phyloP scores from a whole-genome alignment of 305 asterid species.

The Solanum hybrid region DNA sequence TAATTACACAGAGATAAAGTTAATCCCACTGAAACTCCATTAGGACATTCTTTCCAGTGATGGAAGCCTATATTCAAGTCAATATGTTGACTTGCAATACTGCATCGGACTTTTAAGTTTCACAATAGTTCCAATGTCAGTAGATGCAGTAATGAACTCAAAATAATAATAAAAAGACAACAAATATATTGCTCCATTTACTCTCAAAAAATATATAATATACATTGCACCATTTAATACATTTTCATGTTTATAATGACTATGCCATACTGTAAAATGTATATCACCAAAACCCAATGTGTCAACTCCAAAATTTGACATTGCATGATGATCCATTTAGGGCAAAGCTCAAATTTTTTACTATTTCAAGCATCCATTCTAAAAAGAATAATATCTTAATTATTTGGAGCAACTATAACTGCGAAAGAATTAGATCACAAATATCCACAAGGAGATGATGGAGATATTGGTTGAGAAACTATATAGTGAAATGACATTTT shows the following conservation, averaged over 20 bases:
- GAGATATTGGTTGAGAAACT: neutral
- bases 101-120: neutral
- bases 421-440: neutral
- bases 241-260: neutral
- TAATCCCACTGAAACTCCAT: neutral
- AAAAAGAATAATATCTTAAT: neutral
- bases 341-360: neutral
- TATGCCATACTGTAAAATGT: neutral
- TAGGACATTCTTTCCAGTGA: neutral
- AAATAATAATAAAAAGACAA: neutral
- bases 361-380: neutral
- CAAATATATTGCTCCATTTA: neutral
- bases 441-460: neutral
- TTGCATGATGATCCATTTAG: neutral
- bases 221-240: neutral
- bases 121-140: neutral
- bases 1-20: slow-evolving; percentile 8
- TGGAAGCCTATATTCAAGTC: neutral
- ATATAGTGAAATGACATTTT: neutral
- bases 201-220: neutral
- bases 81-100: neutral
- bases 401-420: neutral
- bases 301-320: neutral
- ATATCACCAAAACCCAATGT: neutral
- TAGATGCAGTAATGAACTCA: neutral